phyloP scores from a whole-genome alignment of 306 rosid genomes.

The Luffa aegyptiaca region DNA sequence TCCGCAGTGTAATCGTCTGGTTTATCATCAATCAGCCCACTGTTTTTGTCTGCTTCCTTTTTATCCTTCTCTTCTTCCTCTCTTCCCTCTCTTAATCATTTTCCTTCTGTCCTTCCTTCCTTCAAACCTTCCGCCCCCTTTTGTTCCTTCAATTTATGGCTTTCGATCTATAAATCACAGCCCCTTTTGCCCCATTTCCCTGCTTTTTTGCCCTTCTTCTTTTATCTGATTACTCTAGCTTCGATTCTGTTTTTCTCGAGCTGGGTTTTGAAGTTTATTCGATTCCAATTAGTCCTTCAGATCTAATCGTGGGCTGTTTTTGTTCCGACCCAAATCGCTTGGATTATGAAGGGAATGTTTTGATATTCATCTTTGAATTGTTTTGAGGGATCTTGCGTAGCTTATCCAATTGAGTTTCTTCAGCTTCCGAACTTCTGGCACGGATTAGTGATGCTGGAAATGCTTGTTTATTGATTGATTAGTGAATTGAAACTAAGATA shows the following conservation, averaged over 20 bases:
- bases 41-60: background rate
- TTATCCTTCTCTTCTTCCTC: background rate
- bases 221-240: background rate
- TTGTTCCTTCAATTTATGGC: background rate
- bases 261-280: background rate
- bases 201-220: background rate
- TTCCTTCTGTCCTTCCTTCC: background rate
- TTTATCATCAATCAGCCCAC: conserved; percentile 10
- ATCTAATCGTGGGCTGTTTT: background rate
- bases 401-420: background rate
- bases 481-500: background rate
- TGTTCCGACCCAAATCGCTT: background rate
- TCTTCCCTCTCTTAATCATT: background rate
- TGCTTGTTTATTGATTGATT: background rate
- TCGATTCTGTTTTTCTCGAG: background rate
- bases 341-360: background rate
- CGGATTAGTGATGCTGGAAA: background rate
- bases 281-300: background rate
- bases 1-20: conserved; percentile 17
- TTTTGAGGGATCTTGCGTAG: background rate
- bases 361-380: background rate
- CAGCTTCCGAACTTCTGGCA: background rate
- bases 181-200: background rate
- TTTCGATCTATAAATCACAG: background rate
- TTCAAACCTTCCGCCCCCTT: background rate